These are phyloP conservation scores for Platanthera guangdongensis DNA, from an alignment of 106 monocot species.

Conservation along the genomic window DNA sequence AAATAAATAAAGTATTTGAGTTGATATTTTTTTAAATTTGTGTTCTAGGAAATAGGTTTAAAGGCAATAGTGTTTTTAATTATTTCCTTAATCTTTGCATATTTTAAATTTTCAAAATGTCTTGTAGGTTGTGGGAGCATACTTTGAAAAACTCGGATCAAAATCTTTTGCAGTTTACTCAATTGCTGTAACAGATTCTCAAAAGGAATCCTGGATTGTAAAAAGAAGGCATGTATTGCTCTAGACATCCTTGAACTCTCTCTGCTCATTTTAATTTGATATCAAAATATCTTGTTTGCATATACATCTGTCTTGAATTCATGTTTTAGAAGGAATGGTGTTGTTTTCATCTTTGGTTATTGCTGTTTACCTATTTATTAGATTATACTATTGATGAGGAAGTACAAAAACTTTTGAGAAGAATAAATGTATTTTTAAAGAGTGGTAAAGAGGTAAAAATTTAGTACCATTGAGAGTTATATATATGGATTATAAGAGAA, in stretches of 20 bases:
- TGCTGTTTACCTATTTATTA: not conserved
- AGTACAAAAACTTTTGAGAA: too few relatives aligned
- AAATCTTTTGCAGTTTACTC: conserved; percentile 99
- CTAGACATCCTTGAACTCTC: not conserved
- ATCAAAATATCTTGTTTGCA: not conserved
- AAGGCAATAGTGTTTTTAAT: not conserved
- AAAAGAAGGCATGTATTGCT: conserved; percentile 75
- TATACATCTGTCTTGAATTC: not conserved
- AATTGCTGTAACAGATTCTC: conserved; percentile 83
- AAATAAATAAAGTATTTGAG: too few relatives aligned
- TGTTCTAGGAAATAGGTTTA: not conserved
- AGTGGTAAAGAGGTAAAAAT: too few relatives aligned
- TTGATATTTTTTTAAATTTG: not conserved
- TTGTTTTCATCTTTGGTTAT: not conserved
- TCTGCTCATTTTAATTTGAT: not conserved
- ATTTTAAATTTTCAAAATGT: conserved; percentile 1
- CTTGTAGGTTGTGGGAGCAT: conserved; percentile 93
- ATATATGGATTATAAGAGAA: too few relatives aligned
- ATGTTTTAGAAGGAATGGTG: not conserved
- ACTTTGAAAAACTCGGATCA: conserved; percentile 88
- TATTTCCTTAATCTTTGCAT: not conserved
- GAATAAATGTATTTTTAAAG: too few relatives aligned
- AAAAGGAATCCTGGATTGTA: conserved; percentile 83
- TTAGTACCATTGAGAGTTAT: too few relatives aligned
- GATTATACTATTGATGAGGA: too few relatives aligned